phyloP scores from a whole-genome alignment of 1,284 basidiomycete species.

The Microbotryum scabiosae region DNA sequence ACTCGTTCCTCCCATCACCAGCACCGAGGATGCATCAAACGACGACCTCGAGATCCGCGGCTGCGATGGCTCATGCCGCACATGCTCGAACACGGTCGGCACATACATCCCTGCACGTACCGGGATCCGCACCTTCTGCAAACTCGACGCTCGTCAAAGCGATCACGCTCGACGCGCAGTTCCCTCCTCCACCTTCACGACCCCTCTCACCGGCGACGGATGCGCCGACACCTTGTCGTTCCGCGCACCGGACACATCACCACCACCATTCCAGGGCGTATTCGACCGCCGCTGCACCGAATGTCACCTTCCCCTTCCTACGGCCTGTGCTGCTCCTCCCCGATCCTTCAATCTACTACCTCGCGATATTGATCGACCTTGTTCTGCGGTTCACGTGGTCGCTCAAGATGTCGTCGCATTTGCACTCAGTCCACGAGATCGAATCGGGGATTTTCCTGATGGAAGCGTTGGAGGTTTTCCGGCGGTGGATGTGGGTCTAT shows the following conservation, averaged over 20 bases:
- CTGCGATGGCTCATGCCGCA: background rate
- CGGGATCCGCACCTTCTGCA: background rate
- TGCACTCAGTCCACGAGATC: conserved; percentile 73
- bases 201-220: conserved; percentile 33
- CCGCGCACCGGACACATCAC: background rate
- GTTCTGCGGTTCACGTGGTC: conserved; percentile 91
- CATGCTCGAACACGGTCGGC: conserved; percentile 3
- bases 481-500: conserved; percentile 96
- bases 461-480: conserved; percentile 78
- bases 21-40: background rate
- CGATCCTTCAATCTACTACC: conserved; percentile 68
- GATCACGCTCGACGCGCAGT: too few species aligned
- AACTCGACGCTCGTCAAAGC: conserved; percentile 3
- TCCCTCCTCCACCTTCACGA: conserved; percentile 32
- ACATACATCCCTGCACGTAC: background rate
- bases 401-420: conserved; percentile 78
- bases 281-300: conserved; percentile 33
- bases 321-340: conserved; percentile 64
- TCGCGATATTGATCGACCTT: conserved; percentile 74
- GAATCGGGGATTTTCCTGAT: conserved; percentile 79
- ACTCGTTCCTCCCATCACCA: conserved; percentile 20
- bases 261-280: conserved; percentile 28
- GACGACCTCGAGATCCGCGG: background rate
- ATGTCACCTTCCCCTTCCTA: conserved; percentile 52
- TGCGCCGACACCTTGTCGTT: background rate